These are phyloP conservation scores for Stellera chamaejasme DNA, from an alignment of 345 rosid genomes.

Conservation along the genomic window DNA sequence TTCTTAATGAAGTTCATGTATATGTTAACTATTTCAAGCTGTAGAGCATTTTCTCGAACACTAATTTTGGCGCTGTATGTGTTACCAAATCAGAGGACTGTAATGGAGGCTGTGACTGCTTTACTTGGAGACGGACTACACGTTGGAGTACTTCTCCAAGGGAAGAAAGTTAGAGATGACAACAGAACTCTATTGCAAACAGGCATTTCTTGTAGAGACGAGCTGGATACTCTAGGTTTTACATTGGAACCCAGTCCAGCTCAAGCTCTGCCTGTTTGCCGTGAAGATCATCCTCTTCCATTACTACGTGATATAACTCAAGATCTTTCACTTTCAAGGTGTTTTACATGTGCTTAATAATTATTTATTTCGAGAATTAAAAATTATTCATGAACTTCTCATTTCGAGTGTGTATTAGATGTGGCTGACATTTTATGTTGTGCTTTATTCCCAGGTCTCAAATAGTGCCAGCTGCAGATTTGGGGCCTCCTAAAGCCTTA, in stretches of 20 bases:
- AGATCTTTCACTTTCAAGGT: slow-evolving; percentile 40
- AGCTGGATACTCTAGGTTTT: slow-evolving; percentile 62
- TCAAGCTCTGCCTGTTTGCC: slow-evolving; percentile 30
- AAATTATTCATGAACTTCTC: background rate
- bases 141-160: slow-evolving; percentile 73
- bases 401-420: background rate
- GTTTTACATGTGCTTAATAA: slow-evolving; percentile 13
- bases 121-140: slow-evolving; percentile 68
- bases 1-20: too few relatives aligned
- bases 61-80: slow-evolving; percentile 2
- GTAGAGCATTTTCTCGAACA: too few relatives aligned
- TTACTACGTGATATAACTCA: slow-evolving; percentile 25
- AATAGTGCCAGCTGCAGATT: slow-evolving; percentile 29
- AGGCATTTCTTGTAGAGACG: slow-evolving; percentile 63
- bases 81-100: slow-evolving; percentile 46
- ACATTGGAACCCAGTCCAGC: slow-evolving; percentile 57
- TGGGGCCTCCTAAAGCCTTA: slow-evolving; percentile 22
- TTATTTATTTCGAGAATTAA: background rate
- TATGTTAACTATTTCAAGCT: too few relatives aligned
- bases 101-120: slow-evolving; percentile 72
- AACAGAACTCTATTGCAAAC: slow-evolving; percentile 61
- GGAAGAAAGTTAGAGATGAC: slow-evolving; percentile 92
- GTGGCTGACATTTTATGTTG: background rate
- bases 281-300: slow-evolving; percentile 31
- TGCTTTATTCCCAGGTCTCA: slow-evolving; percentile 38